Conservation (phyloP, 805 yeast genomes). For the Blastobotrys parvus region DNA sequence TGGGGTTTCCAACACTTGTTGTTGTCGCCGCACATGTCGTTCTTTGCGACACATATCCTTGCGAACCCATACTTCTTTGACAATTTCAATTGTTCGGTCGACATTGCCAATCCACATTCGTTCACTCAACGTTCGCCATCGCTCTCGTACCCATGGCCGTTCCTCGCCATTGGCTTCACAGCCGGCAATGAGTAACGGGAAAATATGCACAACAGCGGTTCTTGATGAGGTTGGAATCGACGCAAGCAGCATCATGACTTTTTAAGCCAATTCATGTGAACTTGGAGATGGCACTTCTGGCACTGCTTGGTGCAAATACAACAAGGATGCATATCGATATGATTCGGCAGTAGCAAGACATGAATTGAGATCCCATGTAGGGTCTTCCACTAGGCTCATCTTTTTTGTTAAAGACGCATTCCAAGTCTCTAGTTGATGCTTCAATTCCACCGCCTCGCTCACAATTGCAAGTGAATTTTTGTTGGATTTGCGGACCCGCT, state of each 20-base stretch:
- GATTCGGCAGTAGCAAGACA: conserved; percentile 67
- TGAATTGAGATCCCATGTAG: conserved; percentile 48
- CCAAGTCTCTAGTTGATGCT: conserved; percentile 49
- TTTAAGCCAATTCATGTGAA: conserved; percentile 50
- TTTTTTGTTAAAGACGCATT: conserved; percentile 38
- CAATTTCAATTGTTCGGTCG: conserved; percentile 58
- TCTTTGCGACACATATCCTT: conserved; percentile 35
- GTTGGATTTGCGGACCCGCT: conserved; percentile 36
- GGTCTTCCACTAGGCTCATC: conserved; percentile 31
- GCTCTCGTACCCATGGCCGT: conserved; percentile 48
- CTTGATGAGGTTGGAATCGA: conserved; percentile 54
- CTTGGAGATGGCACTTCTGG: conserved; percentile 55
- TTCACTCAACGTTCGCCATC: conserved; percentile 48
- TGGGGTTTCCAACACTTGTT: background rate
- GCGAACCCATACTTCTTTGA: conserved; percentile 63
- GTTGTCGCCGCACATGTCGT: background rate
- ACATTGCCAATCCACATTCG: conserved; percentile 60
- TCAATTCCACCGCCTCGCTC: conserved; percentile 47
- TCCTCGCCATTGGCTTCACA: conserved; percentile 59
- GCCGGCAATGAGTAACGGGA: conserved; percentile 55
- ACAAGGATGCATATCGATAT: conserved; percentile 48
- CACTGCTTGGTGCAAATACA: conserved; percentile 61
- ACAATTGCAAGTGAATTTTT: conserved; percentile 40
- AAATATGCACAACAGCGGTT: conserved; percentile 51
- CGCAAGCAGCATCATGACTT: conserved; percentile 50